Conservation (phyloP, 305 asterid genomes). For the Ilex paraguariensis region DNA sequence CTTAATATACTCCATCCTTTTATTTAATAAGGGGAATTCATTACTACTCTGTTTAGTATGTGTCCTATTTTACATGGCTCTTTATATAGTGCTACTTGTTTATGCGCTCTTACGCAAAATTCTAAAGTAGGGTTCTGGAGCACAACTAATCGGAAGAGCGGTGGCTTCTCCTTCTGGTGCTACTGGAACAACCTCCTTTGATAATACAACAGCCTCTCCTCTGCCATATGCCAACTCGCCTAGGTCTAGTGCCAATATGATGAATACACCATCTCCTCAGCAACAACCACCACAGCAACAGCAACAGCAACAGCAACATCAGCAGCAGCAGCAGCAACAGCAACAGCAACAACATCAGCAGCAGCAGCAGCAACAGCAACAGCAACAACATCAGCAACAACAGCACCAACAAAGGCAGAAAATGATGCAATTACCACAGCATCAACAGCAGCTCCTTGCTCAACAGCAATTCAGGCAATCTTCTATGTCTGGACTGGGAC, state of each 20-base stretch:
- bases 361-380: slow-evolving; percentile 67
- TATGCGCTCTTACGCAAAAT: slow-evolving; percentile 15
- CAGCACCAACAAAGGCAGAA: slow-evolving; percentile 84
- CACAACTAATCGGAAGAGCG: slow-evolving; percentile 33
- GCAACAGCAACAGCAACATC: slow-evolving; percentile 39
- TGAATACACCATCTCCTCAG: slow-evolving; percentile 98
- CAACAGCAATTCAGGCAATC: slow-evolving; percentile 84
- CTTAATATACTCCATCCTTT: no score
- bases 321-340: slow-evolving; percentile 81
- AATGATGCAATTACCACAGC: slow-evolving; percentile 68
- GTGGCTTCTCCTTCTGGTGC: slow-evolving; percentile 72
- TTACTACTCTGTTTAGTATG: no score
- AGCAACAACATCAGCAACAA: slow-evolving; percentile 41
- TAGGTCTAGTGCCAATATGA: slow-evolving; percentile 73
- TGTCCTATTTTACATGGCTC: no score
- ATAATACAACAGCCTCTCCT: slow-evolving; percentile 83
- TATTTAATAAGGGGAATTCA: no score
- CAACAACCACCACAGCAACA: slow-evolving; percentile 59
- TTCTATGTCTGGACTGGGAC: slow-evolving; percentile 74
- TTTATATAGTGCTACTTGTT: neutral
- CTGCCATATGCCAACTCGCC: slow-evolving; percentile 91
- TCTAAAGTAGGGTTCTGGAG: slow-evolving; percentile 52
- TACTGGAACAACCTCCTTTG: slow-evolving; percentile 57
- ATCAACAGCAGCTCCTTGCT: slow-evolving; percentile 77
- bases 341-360: slow-evolving; percentile 73